Evolutionary conservation across 805 yeast species (phyloP), one percentile per base, ranked within the genome.

Genomic region (Yamadazyma phyllophila): DNA sequence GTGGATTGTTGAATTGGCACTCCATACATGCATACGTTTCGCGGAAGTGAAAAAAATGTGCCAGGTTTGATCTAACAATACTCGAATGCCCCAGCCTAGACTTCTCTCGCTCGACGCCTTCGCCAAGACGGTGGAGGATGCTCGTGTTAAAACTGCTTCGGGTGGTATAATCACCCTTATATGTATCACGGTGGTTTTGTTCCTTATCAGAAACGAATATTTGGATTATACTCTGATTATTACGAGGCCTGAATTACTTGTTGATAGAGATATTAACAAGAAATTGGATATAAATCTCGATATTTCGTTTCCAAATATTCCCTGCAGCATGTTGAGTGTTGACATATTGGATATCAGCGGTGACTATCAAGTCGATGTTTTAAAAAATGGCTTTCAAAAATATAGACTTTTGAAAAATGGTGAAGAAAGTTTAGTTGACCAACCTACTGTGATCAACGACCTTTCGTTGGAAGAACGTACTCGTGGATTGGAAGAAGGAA

Each of bases 61-160:
- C 42, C 40, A 26, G 40, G 16, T 26, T 36, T 24, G 26, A 36
- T 36, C 38, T 36, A 33, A 15, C 10, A 15, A 33, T 14, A 13
- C 20, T 15, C 13, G 41, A 37, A 44, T 44, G 44, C 34, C 47
- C 8, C 63, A 67, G 48, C 74, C 74, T 24, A 63, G 53, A 49
- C 65, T 82, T 52, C 61, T 87, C 40, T 80, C 83, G 36, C 69
- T 87, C 48, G 98, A 91, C 65, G 96, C 92, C n/a, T 91, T 92
- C 61, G 79, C 96, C 26, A 92, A 91, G 66, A 88, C 97, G 4
- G 91, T 88, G 30, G 98, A 92, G 59, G 99, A 94, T 63, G 95
- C 96, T 7, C 78, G 88, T 41, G 80, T 94, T 49, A 82, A 86
- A 51, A 94, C 99, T 3, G 77, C 92, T 4, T 76, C 92, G 7